phyloP scores from a whole-genome alignment of 495 filamentous ascomycete species.

The Xylona heveae region DNA sequence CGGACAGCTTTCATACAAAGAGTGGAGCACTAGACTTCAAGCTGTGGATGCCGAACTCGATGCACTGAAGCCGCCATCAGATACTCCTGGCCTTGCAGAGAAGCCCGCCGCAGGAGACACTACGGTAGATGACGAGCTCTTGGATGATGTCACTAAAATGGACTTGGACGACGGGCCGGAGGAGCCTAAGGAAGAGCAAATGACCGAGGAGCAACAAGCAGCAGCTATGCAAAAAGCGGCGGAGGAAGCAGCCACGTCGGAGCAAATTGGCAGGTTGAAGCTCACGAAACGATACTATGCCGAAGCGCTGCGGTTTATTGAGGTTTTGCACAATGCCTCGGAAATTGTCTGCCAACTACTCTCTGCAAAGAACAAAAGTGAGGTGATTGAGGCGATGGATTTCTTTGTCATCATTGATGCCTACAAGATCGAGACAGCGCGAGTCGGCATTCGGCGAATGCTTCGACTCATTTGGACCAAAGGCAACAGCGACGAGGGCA shows the following conservation, averaged over 20 bases:
- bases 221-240: constrained; percentile 42
- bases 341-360: constrained; percentile 64
- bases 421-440: constrained; percentile 84
- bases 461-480: constrained; percentile 97
- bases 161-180: constrained; percentile 45
- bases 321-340: constrained; percentile 71
- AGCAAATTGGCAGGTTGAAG: constrained; percentile 65
- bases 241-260: constrained; percentile 51
- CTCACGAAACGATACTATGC: constrained; percentile 74
- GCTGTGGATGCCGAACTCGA: constrained; percentile 64
- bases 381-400: constrained; percentile 98
- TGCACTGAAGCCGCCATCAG: constrained; percentile 55
- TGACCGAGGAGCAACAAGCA: constrained; percentile 29
- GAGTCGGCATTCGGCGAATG: constrained; percentile 79
- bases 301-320: constrained; percentile 85
- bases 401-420: constrained; percentile 88
- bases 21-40: constrained; percentile 65
- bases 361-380: constrained; percentile 85
- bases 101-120: constrained; percentile 27
- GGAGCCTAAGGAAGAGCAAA: constrained; percentile 33
- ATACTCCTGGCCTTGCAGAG: constrained; percentile 55
- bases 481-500: constrained; percentile 96
- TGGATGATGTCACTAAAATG: constrained; percentile 87
- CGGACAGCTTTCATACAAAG: constrained; percentile 58
- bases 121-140: constrained; percentile 50